Evolutionary conservation across 257 asterid species (phyloP).

Genomic region (Verbena officinalis): DNA sequence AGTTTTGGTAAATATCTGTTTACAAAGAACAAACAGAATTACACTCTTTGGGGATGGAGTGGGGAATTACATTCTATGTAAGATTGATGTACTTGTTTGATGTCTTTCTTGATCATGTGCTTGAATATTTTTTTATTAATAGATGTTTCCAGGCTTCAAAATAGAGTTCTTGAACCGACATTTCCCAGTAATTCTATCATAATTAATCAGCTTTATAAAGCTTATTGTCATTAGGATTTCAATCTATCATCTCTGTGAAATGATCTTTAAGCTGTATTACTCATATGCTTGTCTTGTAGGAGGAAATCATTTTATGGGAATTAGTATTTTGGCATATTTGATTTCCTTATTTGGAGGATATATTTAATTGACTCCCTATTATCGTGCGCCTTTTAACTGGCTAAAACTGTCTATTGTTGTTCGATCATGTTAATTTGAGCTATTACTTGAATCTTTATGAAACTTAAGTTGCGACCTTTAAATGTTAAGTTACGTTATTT

Average conservation of each 20-base stretch:
- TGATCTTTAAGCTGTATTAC: constrained; percentile 1
- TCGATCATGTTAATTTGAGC: constrained; percentile 5
- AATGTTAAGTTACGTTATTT: constrained; percentile 3
- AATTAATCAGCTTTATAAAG: constrained; percentile 13
- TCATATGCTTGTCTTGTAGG: constrained; percentile 19
- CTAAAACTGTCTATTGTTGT: not conserved
- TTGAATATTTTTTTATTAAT: not conserved
- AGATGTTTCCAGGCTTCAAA: not conserved
- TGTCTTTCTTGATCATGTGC: constrained; percentile 8
- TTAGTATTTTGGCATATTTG: constrained; percentile 1
- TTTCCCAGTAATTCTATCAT: not conserved
- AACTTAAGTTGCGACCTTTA: constrained; percentile 5
- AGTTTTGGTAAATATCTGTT: not conserved
- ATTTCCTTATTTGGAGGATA: not conserved
- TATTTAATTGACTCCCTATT: not conserved
- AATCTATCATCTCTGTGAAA: not conserved
- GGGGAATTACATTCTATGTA: not conserved
- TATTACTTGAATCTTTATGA: not conserved
- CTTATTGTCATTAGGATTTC: not conserved
- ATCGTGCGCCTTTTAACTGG: not conserved
- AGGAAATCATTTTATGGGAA: not conserved
- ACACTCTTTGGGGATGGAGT: not conserved
- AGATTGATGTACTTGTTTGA: not conserved
- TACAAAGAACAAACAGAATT: not conserved
- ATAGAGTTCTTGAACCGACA: not conserved